Base-by-base conservation (phyloP, 768 basidiomycete species). In the Chlorophyllum brunneum region DNA sequence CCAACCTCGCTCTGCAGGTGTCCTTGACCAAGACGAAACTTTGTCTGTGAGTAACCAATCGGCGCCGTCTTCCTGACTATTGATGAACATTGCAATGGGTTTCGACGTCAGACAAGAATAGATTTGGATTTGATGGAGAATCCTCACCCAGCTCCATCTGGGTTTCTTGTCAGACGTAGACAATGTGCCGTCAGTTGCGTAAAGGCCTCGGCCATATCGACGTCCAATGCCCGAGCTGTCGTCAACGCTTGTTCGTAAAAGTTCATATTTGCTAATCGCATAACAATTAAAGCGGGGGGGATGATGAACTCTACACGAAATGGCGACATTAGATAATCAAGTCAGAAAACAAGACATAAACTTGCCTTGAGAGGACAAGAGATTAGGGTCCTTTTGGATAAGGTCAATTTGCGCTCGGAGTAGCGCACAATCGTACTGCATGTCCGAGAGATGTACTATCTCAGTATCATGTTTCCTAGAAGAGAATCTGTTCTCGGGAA, bases 201-300 rank as follows among this genome's bases (percentile, higher is more conserved):
- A 62, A 98, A 95, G 9, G 95, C 61, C 56, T 92, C 87, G 2
- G 84, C 82, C 88, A 98, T 90, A 65, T 97, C 92, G 36, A 92
- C 82, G 29, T 81, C 75, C 36, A 97, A 78, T 39, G 80, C 81
- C 29, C 81, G 78, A 2, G 92, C 94, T 24, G 84, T 80, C 4
- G 81, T 68, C 67, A 95, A 80, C 2, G 95, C 95, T 46, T 80
- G 73, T 58, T 85, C 88, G 67, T 89, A 95, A 57, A 81, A 78
- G 56, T 85, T 89, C 38, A 78, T 71, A 64, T 97, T 89, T 4
- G 86, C 83, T 46, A 95, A 76, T 55, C 87, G 76, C 59, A 89
- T 72, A 26, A 98, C 81, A 51, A 94, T 82, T 51, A 88, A 79
- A 16, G 76, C 61, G 37, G 82, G 76, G 13, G 83, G 75, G 15